Base-by-base conservation (phyloP, 1,284 basidiomycete genomes). In the Microbotryomycetes sp. region DNA sequence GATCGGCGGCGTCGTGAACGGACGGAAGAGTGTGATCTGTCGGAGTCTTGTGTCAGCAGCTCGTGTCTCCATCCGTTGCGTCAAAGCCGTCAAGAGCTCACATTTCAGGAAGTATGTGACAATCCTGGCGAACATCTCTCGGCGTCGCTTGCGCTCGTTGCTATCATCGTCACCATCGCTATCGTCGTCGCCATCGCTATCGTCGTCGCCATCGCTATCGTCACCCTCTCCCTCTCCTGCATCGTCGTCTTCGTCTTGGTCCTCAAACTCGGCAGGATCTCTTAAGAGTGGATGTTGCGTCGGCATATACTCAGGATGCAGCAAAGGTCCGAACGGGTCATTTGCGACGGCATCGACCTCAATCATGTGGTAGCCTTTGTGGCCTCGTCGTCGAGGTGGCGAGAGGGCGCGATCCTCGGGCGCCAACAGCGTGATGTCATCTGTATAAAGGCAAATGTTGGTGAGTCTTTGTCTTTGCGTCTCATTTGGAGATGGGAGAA, bases 361-460 rank as follows among this genome's bases (percentile, higher is more conserved):
- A 30, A 26, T 31, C n/a, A 15, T 23, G 45, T 27, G 57, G 24
- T 9, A 26, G 45, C 6, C 26, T 9, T 9, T 35, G 1, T 52
- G 47, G 11, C 35, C 26, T 27, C 54, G 58, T 47, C 52, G 62
- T 45, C 65, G 64, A 3, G 70, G 71, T 1, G 69, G 68, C 5
- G 66, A 66, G 4, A 73, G 60, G 1, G 72, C 70, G 15, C 57
- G 49, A 54, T 73, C 68, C 49, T 71, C 70, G 2, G 71, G 71
- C 4, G 71, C 71, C 56, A 72, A 70, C 9, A 72, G 64, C 1
- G 71, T 71, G 47, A 67, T 63, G 11, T 30, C 28, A 41, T n/a
- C 29, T 23, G 47, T 30, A 29, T 11, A 35, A 30, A 5, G 26
- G 27, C 45, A 45, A 15, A 11, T 9, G 9, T 23, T 31, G 23